phyloP scores from a whole-genome alignment of 257 asterid species.

The Solanum bulbocastanum region DNA sequence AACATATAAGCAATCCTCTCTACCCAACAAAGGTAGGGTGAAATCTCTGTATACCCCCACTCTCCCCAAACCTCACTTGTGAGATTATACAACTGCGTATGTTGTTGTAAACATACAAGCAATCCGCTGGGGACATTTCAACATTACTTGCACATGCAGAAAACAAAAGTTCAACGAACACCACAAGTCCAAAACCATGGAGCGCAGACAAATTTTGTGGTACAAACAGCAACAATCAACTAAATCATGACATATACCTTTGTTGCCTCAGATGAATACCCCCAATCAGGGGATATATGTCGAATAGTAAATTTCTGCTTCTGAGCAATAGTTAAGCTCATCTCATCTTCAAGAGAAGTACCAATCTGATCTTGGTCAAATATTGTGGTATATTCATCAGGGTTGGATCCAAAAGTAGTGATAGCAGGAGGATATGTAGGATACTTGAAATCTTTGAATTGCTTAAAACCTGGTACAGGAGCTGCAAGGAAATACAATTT shows the following conservation, averaged over 20 bases:
- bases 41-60: background rate
- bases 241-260: slow-evolving; percentile 40
- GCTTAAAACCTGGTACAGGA: slow-evolving; percentile 25
- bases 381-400: slow-evolving; percentile 24
- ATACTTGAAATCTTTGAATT: slow-evolving; percentile 25
- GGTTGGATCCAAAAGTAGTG: slow-evolving; percentile 24
- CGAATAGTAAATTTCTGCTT: slow-evolving; percentile 72
- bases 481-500: slow-evolving; percentile 25
- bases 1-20: background rate
- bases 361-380: slow-evolving; percentile 46
- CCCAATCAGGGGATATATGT: slow-evolving; percentile 92
- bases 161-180: background rate
- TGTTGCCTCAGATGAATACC: slow-evolving; percentile 64
- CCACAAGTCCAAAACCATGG: background rate
- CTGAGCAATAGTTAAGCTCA: slow-evolving; percentile 44
- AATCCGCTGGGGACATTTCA: background rate
- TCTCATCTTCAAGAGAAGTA: slow-evolving; percentile 35
- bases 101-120: background rate
- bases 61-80: background rate
- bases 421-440: slow-evolving; percentile 27
- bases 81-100: background rate
- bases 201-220: background rate
- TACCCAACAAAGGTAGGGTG: background rate
- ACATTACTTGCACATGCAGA: background rate
- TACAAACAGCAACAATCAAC: background rate